phyloP scores from a whole-genome alignment of 495 filamentous ascomycete genomes.

The Neurospora tetrasperma region DNA sequence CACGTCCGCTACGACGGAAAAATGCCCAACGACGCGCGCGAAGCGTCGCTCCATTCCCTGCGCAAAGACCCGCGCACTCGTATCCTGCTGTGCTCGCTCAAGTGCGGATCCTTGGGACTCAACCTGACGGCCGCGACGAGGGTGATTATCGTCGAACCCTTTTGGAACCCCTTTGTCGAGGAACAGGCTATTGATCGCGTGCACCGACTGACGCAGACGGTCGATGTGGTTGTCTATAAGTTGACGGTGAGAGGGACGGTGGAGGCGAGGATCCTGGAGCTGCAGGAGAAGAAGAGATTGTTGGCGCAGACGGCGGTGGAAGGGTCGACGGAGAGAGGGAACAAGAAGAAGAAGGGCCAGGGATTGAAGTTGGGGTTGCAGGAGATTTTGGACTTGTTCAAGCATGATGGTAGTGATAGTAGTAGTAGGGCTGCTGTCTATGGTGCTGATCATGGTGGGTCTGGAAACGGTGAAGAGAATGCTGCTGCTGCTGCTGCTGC shows the following conservation, averaged over 20 bases:
- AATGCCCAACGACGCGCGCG: constrained; percentile 89
- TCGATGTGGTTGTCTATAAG: constrained; percentile 89
- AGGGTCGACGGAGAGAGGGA: constrained; percentile 14
- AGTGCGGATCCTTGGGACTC: constrained; percentile 84
- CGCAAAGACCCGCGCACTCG: constrained; percentile 61
- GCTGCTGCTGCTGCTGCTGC: constrained; percentile 1
- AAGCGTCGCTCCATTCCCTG: constrained; percentile 62
- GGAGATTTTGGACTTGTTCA: constrained; percentile 87
- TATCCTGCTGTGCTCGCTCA: constrained; percentile 82
- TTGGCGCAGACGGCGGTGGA: constrained; percentile 54
- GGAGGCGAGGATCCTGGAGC: constrained; percentile 81
- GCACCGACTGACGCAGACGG: constrained; percentile 87
- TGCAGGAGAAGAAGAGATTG: constrained; percentile 86
- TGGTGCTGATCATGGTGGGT: background rate
- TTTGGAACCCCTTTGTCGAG: constrained; percentile 98
- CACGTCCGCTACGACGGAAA: constrained; percentile 89
- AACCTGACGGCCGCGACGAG: constrained; percentile 90
- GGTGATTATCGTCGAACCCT: constrained; percentile 91
- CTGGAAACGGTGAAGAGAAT: background rate
- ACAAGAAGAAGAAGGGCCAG: constrained; percentile 42
- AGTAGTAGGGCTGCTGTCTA: constrained; percentile 20
- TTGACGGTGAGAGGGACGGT: constrained; percentile 77
- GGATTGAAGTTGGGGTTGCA: constrained; percentile 77
- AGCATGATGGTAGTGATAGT: constrained; percentile 55
- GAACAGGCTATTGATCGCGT: constrained; percentile 98